Conservation (phyloP, 176 grass and related monocot genomes). For the Coix lacrymajobi region DNA sequence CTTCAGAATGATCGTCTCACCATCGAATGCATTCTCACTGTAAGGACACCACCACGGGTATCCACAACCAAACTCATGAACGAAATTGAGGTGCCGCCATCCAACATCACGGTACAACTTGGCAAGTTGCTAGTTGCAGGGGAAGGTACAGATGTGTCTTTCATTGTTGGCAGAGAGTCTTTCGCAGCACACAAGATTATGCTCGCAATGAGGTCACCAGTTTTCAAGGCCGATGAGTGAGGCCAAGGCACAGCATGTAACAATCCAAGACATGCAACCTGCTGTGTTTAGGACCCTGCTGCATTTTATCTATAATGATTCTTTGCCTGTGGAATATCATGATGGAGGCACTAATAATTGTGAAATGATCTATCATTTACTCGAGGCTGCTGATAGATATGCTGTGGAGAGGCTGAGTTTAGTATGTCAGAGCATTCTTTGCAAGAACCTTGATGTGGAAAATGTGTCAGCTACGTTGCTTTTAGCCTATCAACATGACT, state of each 20-base stretch:
- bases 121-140: not conserved
- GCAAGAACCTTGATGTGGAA: slow-evolving; percentile 1
- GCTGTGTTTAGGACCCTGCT: slow-evolving; percentile 24
- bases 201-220: slow-evolving; percentile 25
- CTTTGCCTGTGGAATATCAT: not conserved
- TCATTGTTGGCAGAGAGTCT: not conserved
- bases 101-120: not conserved
- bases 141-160: slow-evolving; percentile 13
- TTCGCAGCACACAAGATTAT: slow-evolving; percentile 24
- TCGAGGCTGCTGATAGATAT: slow-evolving; percentile 25
- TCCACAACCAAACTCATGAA: not conserved
- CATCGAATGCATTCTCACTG: not conserved
- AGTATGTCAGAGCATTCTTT: slow-evolving; percentile 11
- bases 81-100: not conserved
- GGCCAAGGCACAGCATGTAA: not conserved
- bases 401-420: not conserved
- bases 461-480: slow-evolving; percentile 17
- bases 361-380: slow-evolving; percentile 1
- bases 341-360: not conserved
- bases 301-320: slow-evolving; percentile 30
- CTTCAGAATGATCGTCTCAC: not conserved
- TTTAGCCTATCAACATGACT: not conserved
- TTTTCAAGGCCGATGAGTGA: slow-evolving; percentile 31
- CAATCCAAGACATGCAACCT: slow-evolving; percentile 29
- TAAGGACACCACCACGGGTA: not conserved